These are phyloP conservation scores for Silybum marianum DNA, from an alignment of 129 eudicot genomes.

Conservation along the genomic window DNA sequence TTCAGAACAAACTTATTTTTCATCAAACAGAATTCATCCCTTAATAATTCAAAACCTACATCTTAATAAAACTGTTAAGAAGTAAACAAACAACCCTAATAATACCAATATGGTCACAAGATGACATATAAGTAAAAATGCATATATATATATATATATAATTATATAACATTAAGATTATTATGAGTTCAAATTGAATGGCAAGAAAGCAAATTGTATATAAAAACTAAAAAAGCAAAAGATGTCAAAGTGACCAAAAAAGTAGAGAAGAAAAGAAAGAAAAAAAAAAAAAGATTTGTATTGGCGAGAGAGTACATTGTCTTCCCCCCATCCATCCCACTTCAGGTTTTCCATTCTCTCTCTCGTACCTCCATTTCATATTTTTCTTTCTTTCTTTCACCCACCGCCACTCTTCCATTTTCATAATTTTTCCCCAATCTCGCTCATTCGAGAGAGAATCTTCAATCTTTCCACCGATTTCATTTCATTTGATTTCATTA, in stretches of 20 bases:
- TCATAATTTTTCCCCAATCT: constrained; percentile 9
- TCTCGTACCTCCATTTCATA: constrained; percentile 17
- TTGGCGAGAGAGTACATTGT: constrained; percentile 28
- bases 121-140: no score
- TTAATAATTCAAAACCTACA: no score
- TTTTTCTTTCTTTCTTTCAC: not conserved
- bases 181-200: no score
- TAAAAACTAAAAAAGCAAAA: not conserved
- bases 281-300: constrained; percentile 33
- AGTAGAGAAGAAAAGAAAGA: no score
- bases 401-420: constrained; percentile 24
- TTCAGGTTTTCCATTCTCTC: constrained; percentile 2
- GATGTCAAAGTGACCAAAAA: not conserved
- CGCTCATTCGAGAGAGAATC: constrained; percentile 3
- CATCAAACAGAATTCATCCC: no score
- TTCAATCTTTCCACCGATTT: constrained; percentile 17
- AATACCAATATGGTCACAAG: no score
- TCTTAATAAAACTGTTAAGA: no score
- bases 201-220: no score
- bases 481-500: constrained; percentile 29
- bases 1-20: no score
- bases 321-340: constrained; percentile 33
- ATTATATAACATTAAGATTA: no score
- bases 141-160: no score
- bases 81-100: no score